Evolutionary conservation across 106 monocot genomes (phyloP).

Genomic region (Narthecium ossifragum): DNA sequence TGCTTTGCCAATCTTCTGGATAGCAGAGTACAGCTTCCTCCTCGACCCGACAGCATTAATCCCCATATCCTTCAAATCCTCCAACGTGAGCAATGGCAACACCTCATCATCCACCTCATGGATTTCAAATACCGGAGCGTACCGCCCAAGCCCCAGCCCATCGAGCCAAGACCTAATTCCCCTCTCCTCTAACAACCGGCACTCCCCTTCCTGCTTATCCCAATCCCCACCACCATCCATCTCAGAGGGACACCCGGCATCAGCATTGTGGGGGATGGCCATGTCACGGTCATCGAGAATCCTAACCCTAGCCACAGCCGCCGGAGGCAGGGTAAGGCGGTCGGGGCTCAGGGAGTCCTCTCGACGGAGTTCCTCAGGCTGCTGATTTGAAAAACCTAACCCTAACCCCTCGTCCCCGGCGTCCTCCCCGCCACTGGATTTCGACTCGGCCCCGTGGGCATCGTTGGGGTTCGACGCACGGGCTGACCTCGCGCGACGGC

Average conservation of each 20-base stretch:
- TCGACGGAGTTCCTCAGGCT: conserved; percentile 18
- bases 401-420: conserved; percentile 10
- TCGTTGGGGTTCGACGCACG: conserved; percentile 22
- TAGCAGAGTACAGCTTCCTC: conserved; percentile 83
- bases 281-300: no score
- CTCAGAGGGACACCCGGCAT: no score
- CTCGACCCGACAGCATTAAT: conserved; percentile 85
- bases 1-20: conserved; percentile 33
- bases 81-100: conserved; percentile 70
- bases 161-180: conserved; percentile 63
- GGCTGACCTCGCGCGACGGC: conserved; percentile 11
- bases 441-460: conserved; percentile 4
- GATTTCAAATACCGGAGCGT: conserved; percentile 71
- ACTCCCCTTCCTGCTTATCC: conserved; percentile 19
- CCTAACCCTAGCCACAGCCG: no score
- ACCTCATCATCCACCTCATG: conserved; percentile 94
- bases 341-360: conserved; percentile 28
- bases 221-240: conserved; percentile 25
- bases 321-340: no score
- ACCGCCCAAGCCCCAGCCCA: conserved; percentile 58
- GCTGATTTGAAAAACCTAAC: no score
- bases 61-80: conserved; percentile 94
- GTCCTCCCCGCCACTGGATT: conserved; percentile 25
- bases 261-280: no score
- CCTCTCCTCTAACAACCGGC: conserved; percentile 18